Conservation (phyloP, 768 basidiomycete species). For the Kwoniella dendrophila region DNA sequence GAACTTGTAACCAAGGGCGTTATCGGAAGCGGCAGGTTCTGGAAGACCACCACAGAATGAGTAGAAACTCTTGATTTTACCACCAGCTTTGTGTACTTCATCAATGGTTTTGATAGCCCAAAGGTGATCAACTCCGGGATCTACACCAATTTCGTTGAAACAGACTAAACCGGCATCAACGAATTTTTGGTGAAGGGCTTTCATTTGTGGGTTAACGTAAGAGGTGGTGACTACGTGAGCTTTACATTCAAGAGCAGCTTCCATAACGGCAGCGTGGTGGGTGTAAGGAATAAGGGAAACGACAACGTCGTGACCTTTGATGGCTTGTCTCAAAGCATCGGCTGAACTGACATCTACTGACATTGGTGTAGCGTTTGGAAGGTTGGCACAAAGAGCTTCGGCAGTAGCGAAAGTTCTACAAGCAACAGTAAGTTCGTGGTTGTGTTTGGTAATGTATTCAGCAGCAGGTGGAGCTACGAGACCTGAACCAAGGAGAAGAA, state of each 20-base stretch:
- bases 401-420: slow-evolving; percentile 85
- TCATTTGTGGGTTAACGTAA: slow-evolving; percentile 90
- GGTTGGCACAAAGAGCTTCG: slow-evolving; percentile 66
- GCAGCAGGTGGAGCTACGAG: slow-evolving; percentile 96
- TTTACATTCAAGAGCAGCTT: slow-evolving; percentile 84
- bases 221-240: slow-evolving; percentile 94
- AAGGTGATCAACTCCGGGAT: slow-evolving; percentile 51
- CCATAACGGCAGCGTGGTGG: slow-evolving; percentile 83
- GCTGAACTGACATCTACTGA: slow-evolving; percentile 77
- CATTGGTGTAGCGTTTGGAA: slow-evolving; percentile 71
- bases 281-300: slow-evolving; percentile 97
- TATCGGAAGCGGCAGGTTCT: slow-evolving; percentile 71
- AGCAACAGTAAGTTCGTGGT: slow-evolving; percentile 80
- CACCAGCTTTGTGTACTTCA: slow-evolving; percentile 91
- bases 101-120: slow-evolving; percentile 60
- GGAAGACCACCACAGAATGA: slow-evolving; percentile 94
- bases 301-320: slow-evolving; percentile 87
- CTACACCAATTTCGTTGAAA: slow-evolving; percentile 96
- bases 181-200: slow-evolving; percentile 75
- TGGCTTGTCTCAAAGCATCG: slow-evolving; percentile 72
- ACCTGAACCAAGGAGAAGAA: slow-evolving; percentile 90
- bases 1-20: slow-evolving; percentile 98
- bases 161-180: slow-evolving; percentile 89
- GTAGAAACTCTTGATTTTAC: slow-evolving; percentile 72
- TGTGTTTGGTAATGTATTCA: slow-evolving; percentile 83